Conservation (phyloP, 2,329 filamentous ascomycete genomes). For the Leptographium flavum region DNA sequence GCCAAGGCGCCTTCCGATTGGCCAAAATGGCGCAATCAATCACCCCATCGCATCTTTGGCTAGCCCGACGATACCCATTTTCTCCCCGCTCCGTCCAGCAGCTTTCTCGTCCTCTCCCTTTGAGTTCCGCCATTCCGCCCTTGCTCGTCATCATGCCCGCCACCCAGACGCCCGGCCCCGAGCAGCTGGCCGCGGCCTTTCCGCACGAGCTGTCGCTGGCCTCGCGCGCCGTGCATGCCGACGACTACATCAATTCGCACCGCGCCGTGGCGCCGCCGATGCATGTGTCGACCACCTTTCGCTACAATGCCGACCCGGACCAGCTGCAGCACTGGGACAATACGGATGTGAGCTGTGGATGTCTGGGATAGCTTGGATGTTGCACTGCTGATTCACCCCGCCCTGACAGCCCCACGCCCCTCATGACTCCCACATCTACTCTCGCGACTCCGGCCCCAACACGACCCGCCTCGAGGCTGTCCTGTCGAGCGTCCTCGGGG, state of each 20-base stretch:
- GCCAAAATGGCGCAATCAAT: too few relatives aligned
- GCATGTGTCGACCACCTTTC: slow-evolving; percentile 84
- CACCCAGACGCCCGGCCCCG: slow-evolving; percentile 8
- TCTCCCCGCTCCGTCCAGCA: too few relatives aligned
- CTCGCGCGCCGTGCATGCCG: slow-evolving; percentile 67
- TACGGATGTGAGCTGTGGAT: slow-evolving; percentile 32
- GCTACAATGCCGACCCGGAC: slow-evolving; percentile 60
- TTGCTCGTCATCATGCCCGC: too few relatives aligned
- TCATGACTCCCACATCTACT: slow-evolving; percentile 64
- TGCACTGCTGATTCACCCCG: too few relatives aligned
- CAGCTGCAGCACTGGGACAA: slow-evolving; percentile 40
- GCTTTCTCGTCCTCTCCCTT: not conserved
- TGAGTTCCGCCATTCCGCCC: not conserved
- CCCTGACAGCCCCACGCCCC: slow-evolving; percentile 31
- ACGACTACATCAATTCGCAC: slow-evolving; percentile 60
- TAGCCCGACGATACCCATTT: too few relatives aligned
- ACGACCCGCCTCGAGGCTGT: slow-evolving; percentile 74
- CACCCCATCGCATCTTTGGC: too few relatives aligned
- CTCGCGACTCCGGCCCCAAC: slow-evolving; percentile 64
- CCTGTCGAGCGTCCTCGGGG: slow-evolving; percentile 58
- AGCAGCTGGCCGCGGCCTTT: slow-evolving; percentile 17
- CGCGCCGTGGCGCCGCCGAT: slow-evolving; percentile 77
- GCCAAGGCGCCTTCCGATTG: too few relatives aligned
- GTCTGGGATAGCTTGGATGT: too few relatives aligned
- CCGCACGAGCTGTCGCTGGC: slow-evolving; percentile 37